phyloP scores from a whole-genome alignment of 768 basidiomycete species.

The Suillus subluteus region DNA sequence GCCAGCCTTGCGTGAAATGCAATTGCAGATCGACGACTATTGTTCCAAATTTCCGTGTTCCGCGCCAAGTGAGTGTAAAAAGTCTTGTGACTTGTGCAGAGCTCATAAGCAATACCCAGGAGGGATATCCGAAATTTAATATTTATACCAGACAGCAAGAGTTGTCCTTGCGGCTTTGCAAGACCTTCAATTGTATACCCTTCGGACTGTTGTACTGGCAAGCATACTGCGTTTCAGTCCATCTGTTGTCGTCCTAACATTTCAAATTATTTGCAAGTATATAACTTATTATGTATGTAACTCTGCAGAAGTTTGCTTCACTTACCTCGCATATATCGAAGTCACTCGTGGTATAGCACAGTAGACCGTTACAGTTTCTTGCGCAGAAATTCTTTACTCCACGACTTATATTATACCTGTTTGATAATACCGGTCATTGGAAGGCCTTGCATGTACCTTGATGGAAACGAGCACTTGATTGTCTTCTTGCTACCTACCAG shows the following conservation, averaged over 20 bases:
- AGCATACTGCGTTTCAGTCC: background rate
- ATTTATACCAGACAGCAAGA: too few species aligned
- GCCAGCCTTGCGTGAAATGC: background rate
- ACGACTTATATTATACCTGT: background rate
- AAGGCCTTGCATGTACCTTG: background rate
- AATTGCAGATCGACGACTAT: background rate
- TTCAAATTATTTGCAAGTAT: background rate
- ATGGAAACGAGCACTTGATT: background rate
- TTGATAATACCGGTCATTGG: background rate
- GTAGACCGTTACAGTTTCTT: background rate
- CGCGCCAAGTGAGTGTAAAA: background rate
- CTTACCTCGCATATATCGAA: background rate
- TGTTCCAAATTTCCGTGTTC: background rate
- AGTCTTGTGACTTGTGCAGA: background rate
- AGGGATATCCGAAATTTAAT: too few species aligned
- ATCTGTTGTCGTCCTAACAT: background rate
- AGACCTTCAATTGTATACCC: background rate
- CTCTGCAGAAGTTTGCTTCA: background rate
- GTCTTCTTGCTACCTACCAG: background rate
- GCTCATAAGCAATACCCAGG: background rate
- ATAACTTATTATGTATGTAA: slow-evolving; percentile 8
- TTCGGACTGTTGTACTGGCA: background rate
- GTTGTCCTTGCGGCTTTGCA: background rate
- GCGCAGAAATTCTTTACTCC: background rate
- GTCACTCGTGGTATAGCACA: background rate